Conservation (phyloP, 495 filamentous ascomycete species). For the Penicillium salamii region DNA sequence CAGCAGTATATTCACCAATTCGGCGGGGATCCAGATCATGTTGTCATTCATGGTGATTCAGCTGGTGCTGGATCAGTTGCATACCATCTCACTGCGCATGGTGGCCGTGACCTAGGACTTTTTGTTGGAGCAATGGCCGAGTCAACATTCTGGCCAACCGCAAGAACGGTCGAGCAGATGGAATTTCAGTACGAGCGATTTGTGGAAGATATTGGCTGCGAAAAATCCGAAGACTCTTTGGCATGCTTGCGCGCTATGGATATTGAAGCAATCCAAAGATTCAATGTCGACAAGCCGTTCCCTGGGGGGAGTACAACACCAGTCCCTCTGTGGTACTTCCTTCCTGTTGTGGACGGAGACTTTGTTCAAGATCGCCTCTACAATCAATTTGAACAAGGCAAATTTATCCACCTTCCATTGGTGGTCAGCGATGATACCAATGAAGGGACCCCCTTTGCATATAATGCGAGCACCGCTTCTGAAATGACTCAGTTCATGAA, state of each 20-base stretch:
- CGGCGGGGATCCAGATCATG: slow-evolving; percentile 65
- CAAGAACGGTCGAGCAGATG: slow-evolving; percentile 53
- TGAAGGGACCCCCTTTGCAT: slow-evolving; percentile 62
- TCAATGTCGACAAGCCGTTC: slow-evolving; percentile 48
- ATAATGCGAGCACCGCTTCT: slow-evolving; percentile 35
- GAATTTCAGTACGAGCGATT: slow-evolving; percentile 62
- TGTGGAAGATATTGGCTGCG: slow-evolving; percentile 48
- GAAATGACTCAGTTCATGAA: slow-evolving; percentile 54
- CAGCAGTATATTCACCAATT: slow-evolving; percentile 56
- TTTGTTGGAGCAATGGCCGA: slow-evolving; percentile 62
- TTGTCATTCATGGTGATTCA: slow-evolving; percentile 65
- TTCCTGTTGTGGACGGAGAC: slow-evolving; percentile 54
- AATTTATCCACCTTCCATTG: slow-evolving; percentile 59
- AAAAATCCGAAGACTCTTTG: slow-evolving; percentile 36
- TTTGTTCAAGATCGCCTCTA: slow-evolving; percentile 57
- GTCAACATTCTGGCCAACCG: slow-evolving; percentile 59
- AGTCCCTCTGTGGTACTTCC: slow-evolving; percentile 43
- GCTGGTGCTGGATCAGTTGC: slow-evolving; percentile 65
- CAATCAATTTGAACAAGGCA: slow-evolving; percentile 46
- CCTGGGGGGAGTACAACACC: slow-evolving; percentile 43
- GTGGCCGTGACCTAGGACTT: slow-evolving; percentile 46
- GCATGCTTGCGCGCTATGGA: slow-evolving; percentile 54
- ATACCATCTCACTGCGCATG: slow-evolving; percentile 62
- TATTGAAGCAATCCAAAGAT: slow-evolving; percentile 45
- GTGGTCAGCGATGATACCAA: slow-evolving; percentile 66